phyloP scores from a whole-genome alignment of 2,329 filamentous ascomycete genomes.

The Aspergillus pseudoterreus region DNA sequence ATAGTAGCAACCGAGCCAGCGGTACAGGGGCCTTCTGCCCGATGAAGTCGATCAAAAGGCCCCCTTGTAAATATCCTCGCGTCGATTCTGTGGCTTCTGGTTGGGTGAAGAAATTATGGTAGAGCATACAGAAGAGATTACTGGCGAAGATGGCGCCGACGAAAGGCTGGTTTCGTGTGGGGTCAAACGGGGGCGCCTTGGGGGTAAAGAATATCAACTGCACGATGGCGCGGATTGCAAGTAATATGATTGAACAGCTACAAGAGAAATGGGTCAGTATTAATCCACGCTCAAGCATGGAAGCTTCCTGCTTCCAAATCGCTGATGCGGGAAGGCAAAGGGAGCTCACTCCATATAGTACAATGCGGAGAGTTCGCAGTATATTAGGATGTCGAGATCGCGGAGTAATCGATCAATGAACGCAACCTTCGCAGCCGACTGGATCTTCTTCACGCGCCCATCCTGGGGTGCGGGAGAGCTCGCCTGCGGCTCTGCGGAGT shows the following conservation, averaged over 20 bases:
- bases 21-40: conserved; percentile 57
- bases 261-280: conserved; percentile 2
- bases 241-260: conserved; percentile 58
- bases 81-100: conserved; percentile 51
- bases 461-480: conserved; percentile 17
- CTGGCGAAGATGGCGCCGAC: conserved; percentile 52
- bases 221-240: conserved; percentile 52
- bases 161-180: conserved; percentile 50
- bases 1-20: conserved; percentile 48
- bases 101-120: conserved; percentile 53
- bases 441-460: conserved; percentile 30
- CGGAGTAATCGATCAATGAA: conserved; percentile 55
- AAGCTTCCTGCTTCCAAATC: background rate
- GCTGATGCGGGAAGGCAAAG: conserved; percentile 5
- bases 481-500: conserved; percentile 11
- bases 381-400: conserved; percentile 57
- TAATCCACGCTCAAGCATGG: background rate
- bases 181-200: conserved; percentile 51
- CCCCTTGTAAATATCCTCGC: conserved; percentile 58
- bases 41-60: conserved; percentile 62
- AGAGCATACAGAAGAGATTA: conserved; percentile 54
- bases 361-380: conserved; percentile 57
- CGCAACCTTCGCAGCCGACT: conserved; percentile 39
- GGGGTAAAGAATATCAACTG: conserved; percentile 59
- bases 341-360: conserved; percentile 61